Evolutionary conservation across 164 flowering plant species (phyloP), one percentile per base, ranked within the genome.

Genomic region (Tetrastigma voinierianum): DNA sequence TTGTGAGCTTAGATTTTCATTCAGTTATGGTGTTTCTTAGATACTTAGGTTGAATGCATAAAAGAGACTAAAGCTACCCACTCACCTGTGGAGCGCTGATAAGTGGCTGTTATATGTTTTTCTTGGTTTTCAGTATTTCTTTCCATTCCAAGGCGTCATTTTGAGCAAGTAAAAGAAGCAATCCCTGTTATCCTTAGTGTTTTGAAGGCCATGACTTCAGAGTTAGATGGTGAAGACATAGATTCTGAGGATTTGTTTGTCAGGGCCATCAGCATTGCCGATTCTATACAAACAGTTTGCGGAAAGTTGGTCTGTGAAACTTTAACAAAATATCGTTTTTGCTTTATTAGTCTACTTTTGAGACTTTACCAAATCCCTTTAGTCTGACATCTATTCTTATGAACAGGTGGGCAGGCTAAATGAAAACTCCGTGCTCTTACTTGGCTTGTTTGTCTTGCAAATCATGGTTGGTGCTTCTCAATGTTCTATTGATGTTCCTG

Each of bases 391-490:
- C 53, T 40, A 2, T 67, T 21, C 72, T 67, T 48, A 48, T 71
- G 48, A 45, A 72, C 83, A 92, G 97, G 96, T 84, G 49, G 85
- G 79, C 20, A 64, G 46, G 59, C 67, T 51, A 74, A 80, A 77
- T 14, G 76, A 82, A 51, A 86, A 70, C 82, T 90, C 18, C 63
- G 67, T 21, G 82, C 87, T 70, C 73, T 95, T 95, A 59, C 97
- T 95, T 77, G 87, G 95, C 71, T 77, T 88, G 9, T 89, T 73
- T 76, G 71, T 92, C 69, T 68, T 94, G 73, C 90, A 91, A 73
- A 72, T 79, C 66, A 82, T 83, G 97, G 98, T 94, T 52, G 32
- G 72, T 6, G 61, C 53, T 62, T 45, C 49, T 70, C 60, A 20
- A 40, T 15, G n/a, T 67, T 19, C 46, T 45, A 9, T 15, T 58